Base-by-base conservation (phyloP, 768 basidiomycete species). In the Hemileccinum impolitum region DNA sequence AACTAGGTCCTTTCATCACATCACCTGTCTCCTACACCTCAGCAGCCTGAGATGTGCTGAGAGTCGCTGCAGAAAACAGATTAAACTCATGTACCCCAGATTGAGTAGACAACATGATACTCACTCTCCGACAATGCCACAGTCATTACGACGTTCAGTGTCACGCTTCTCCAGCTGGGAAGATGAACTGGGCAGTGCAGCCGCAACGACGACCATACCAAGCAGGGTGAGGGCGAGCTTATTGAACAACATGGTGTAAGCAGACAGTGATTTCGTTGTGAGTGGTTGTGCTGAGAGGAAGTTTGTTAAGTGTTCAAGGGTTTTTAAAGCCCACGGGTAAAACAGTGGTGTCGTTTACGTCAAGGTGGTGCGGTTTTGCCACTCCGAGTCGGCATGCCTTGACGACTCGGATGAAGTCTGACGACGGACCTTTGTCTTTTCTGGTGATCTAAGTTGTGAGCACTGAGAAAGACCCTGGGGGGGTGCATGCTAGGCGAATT, bases 211-310 rank as follows among this genome's bases (percentile, higher is more conserved):
- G 30, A 18, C 31, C 4, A 49, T 13, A 30, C 54, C 15, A 1
- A 55, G 43, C 17, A 55, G 35, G 10, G 25, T 19, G 6, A 54
- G 35, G 5, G 41, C 13, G 18, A 56, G 14, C 18, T 43, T 50
- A 42, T 50, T 56, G 34, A 56, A 32, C 18, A 56, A 31, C 53
- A 56, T 50, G 18, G 31, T 32, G 13, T 25, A 18, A 9, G 13
- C n/a, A n/a, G 12, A n/a, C 19, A 18, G 11, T 25, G 15, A n/a
- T n/a, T 7, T 6, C 2, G 6, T 5, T 32, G 36, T n/a, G 23
- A 35, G 31, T 19, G 31, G 31, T 40, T 39, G 13, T 28, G 28
- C 1, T 11, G 8, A 30, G 28, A 8, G 28, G 9, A 30, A 30
- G 28, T 12, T 30, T 30, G 28, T 2, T 8, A 3, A 9, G 28